Base-by-base conservation (phyloP, 306 rosid genomes). In the Alnus glutinosa region DNA sequence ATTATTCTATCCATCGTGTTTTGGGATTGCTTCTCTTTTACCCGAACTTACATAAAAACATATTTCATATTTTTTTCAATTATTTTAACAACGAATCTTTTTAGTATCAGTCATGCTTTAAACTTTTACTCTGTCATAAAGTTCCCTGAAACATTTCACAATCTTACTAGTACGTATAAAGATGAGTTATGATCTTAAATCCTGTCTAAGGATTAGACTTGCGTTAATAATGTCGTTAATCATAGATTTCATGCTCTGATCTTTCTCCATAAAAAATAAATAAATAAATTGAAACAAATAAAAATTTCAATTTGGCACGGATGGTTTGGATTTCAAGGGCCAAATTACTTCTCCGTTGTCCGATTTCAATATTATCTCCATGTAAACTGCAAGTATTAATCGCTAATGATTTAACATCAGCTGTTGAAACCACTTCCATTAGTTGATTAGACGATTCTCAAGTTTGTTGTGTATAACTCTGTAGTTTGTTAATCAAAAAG, bases 1-100 rank as follows among this genome's bases (percentile, higher is more conserved):
- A 87, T 79, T 57, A 58, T 48, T 58, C 75, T 44, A 32, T 62
- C 30, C 68, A 30, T 62, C 9, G 4, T 30, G 6, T 13, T 66
- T 66, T 66, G 47, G 18, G 19, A 67, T 39, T 67, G 51, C 15
- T 3, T 42, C 72, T 42, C 66, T 42, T 67, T 42, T 1, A 42
- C 72, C 30, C 18, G 28, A 67, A 19, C 51, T 39, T 10, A 16
- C 15, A 67, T 39, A 30, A 30, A 67, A 67, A 39, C 51, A 39
- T 67, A 62, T 67, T 37, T 37, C 3, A 67, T 16, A 7, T 59
- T 23, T 59, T 23, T 59, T 59, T 37, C 36, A 23, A 3, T 59
- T 28, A 32, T 23, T 28, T 58, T 59, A 42, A 42, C 46, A 42
- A 42, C 1, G 66, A 59, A 59, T 19, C 6, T 28, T 5, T 5